A percentile compares a stretch with the other conserved stretches of the same genome.
Conservation (phyloP, 2,329 filamentous ascomycete species). For the Alternaria metachromatica region DNA sequence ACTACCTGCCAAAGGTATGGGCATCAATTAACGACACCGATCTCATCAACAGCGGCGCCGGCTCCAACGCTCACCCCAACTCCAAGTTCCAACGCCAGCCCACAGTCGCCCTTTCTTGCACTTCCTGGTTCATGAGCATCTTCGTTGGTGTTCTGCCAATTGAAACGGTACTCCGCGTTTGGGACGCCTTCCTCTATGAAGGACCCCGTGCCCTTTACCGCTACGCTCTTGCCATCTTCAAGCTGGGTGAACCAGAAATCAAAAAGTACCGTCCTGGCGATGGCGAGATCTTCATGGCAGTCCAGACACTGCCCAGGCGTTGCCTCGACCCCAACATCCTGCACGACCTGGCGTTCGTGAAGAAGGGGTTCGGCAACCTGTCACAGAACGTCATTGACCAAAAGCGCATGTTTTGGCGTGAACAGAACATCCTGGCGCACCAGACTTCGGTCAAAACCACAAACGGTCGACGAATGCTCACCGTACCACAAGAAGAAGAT, state of each 20-base stretch:
- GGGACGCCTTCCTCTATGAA: slow-evolving; percentile 96
- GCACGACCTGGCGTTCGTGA: slow-evolving; percentile 82
- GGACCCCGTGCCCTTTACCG: slow-evolving; percentile 93
- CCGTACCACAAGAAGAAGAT: slow-evolving; percentile 19
- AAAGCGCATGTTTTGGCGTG: slow-evolving; percentile 59
- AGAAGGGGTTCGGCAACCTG: slow-evolving; percentile 80
- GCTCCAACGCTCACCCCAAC: slow-evolving; percentile 42
- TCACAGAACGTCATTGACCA: slow-evolving; percentile 83
- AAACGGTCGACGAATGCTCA: slow-evolving; percentile 9
- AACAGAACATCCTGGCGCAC: slow-evolving; percentile 38
- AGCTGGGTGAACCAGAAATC: slow-evolving; percentile 82
- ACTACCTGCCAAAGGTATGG: slow-evolving; percentile 84
- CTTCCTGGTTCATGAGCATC: slow-evolving; percentile 97
- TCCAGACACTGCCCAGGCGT: slow-evolving; percentile 82
- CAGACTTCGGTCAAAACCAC: slow-evolving; percentile 30
- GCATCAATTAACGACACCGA: slow-evolving; percentile 84
- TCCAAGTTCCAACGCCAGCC: slow-evolving; percentile 66
- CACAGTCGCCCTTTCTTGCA: slow-evolving; percentile 90
- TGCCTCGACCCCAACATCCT: slow-evolving; percentile 82
- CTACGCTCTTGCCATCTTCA: slow-evolving; percentile 89
- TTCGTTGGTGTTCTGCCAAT: slow-evolving; percentile 93
- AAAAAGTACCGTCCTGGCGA: slow-evolving; percentile 75
- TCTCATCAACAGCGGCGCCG: slow-evolving; percentile 44
- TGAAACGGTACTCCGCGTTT: slow-evolving; percentile 88
- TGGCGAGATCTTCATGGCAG: slow-evolving; percentile 95